Evolutionary conservation across 1,284 basidiomycete genomes (phyloP), one percentile per base, ranked within the genome.

Genomic region (Naganishia liquefaciens): DNA sequence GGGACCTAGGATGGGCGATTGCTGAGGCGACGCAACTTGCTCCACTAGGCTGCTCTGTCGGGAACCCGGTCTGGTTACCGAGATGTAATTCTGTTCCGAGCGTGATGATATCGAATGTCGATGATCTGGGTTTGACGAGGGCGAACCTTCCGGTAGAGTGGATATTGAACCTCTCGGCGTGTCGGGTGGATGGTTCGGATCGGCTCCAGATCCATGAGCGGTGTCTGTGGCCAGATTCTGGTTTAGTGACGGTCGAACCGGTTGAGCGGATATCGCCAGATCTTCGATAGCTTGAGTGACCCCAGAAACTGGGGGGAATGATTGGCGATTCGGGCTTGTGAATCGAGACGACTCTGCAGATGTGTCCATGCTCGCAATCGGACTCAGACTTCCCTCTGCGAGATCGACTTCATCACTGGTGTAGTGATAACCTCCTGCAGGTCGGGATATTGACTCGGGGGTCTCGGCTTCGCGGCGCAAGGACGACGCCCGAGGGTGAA

Each of bases 361-460:
- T 3, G 42, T 37, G 39, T 42, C 54, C 19, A 33, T 47, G 49
- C 66, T 68, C 13, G 52, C 42, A 27, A 68, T 68, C 15, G 67
- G 64, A 43, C 67, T 68, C 21, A 68, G 51, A 39, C 47, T 50
- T 25, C 23, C 42, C 37, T 64, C 54, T 10, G 63, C 55, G 1
- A 64, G 47, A 42, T 64, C 63, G 28, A 30, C 39, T 49, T 64
- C 63, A 4, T 64, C 63, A 7, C 27, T 52, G 1, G 47, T 3
- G 27, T 50, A 54, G 3, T 49, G 49, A 21, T 54, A 58, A 11
- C 54, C 63, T 44, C 37, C 46, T 19, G 40, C 54, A 17, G 54
- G 54, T 33, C 52, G 13, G 10, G 46, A 37, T 0, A 30, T n/a
- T 15, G 57, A 40, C 23, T 60, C 23, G n/a, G 21, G 33, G 0